Percentiles rank a stretch among this genome's conserved stretches.
phyloP scores from a whole-genome alignment of 345 rosid genomes.

The Heritiera fomes region DNA sequence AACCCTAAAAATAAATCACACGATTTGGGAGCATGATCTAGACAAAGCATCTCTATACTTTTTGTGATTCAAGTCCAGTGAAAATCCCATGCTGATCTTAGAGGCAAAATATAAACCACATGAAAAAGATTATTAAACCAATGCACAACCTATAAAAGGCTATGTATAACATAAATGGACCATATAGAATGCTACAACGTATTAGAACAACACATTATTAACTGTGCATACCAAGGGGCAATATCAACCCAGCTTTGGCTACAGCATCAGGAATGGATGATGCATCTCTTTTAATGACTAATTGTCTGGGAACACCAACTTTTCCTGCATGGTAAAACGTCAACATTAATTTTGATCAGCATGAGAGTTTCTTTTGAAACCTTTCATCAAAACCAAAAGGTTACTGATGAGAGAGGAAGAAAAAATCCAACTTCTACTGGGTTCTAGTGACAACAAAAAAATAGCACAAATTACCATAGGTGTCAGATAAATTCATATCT shows the following conservation, averaged over 20 bases:
- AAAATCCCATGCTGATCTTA: not conserved
- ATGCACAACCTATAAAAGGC: not conserved
- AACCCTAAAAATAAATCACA: not conserved
- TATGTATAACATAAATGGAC: not conserved
- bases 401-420: not conserved
- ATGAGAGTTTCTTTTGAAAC: not conserved
- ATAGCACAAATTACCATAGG: slow-evolving; percentile 41
- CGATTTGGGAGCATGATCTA: not conserved
- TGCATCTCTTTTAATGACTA: slow-evolving; percentile 64
- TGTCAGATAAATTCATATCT: slow-evolving; percentile 60
- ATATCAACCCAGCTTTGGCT: slow-evolving; percentile 53
- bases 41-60: not conserved
- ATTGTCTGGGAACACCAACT: slow-evolving; percentile 63
- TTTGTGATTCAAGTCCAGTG: not conserved
- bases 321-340: slow-evolving; percentile 43
- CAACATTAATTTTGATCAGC: slow-evolving; percentile 6
- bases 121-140: not conserved
- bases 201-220: not conserved
- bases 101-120: not conserved
- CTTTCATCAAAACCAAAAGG: slow-evolving; percentile 9
- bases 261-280: slow-evolving; percentile 65
- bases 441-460: not conserved
- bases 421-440: not conserved
- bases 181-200: not conserved
- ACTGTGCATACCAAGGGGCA: slow-evolving; percentile 54